Evolutionary conservation across 1,284 basidiomycete genomes (phyloP), one percentile per base, ranked within the genome.

Genomic region (Retiboletus flavoniger): DNA sequence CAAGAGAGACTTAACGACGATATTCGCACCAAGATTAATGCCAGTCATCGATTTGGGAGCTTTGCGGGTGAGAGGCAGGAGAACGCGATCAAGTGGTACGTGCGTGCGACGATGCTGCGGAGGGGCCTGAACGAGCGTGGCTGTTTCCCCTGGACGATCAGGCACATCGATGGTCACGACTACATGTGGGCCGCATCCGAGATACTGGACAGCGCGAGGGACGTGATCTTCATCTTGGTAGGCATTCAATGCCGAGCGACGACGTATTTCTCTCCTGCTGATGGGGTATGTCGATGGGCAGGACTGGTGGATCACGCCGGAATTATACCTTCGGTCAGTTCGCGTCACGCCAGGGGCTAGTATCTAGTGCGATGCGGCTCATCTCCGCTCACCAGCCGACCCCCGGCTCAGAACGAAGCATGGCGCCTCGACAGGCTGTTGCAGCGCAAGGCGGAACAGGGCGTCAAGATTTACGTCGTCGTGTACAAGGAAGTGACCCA

Each of bases 141-240:
- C 7, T 24, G 10, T 51, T 38, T 16, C 24, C 17, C 41, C 11
- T 19, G 13, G 38, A 16, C 46, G 41, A 7, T 17, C 39, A 89
- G 88, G 87, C 91, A 93, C 66, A 81, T 95, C 47, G 93, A 95
- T 65, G 93, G 93, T 0, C 89, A 93, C 56, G 92, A 97, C 74
- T 97, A 95, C 71, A 91, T 97, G 80, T 96, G 89, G 82, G 94
- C 95, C 0, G 70, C 96, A 31, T 93, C 91, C 3, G 93, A 95
- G 73, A 78, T 95, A 69, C 78, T 97, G 24, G 93, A 96, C 48
- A 82, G 74, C 43, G 87, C 89, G 3, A 77, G 77, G 58, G 85
- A 90, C 66, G 82, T 75, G 39, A 94, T 94, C 62, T 94, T 93
- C 72, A 90, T 90, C 55, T 57, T 87, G 59, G 87, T 87, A 59